These are phyloP conservation scores for Dioszegia hungarica DNA, from an alignment of 768 basidiomycete species.

Conservation along the genomic window DNA sequence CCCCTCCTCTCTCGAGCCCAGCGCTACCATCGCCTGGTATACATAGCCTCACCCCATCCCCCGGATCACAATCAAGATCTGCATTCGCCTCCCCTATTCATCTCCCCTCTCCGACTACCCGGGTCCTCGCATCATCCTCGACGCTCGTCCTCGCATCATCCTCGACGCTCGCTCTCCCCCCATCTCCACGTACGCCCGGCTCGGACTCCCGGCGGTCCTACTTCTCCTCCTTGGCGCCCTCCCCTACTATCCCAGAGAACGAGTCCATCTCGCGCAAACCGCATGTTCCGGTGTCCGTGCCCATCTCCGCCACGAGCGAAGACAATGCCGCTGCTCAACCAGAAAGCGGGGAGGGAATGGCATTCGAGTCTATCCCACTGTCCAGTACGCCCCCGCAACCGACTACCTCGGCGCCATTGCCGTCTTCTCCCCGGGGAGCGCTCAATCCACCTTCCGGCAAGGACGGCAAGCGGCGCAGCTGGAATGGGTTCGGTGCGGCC, in stretches of 20 bases:
- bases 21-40: background rate
- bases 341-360: background rate
- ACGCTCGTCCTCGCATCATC: background rate
- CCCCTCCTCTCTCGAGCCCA: background rate
- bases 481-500: constrained; percentile 9
- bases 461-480: constrained; percentile 1
- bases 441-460: background rate
- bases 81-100: background rate
- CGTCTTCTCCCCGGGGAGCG: constrained; percentile 2
- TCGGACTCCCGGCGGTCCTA: background rate
- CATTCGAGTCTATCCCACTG: constrained; percentile 20
- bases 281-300: background rate
- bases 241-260: background rate
- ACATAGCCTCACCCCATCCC: constrained; percentile 1
- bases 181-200: background rate
- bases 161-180: background rate
- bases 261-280: background rate
- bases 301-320: background rate
- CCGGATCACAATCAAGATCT: background rate
- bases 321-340: background rate
- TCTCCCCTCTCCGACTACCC: background rate
- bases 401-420: constrained; percentile 4
- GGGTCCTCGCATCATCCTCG: background rate
- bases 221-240: background rate
- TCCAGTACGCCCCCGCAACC: constrained; percentile 16